Evolutionary conservation across 75 land plant species (phyloP), one percentile per base, ranked within the genome.

Genomic region (Gnetum montanum): DNA sequence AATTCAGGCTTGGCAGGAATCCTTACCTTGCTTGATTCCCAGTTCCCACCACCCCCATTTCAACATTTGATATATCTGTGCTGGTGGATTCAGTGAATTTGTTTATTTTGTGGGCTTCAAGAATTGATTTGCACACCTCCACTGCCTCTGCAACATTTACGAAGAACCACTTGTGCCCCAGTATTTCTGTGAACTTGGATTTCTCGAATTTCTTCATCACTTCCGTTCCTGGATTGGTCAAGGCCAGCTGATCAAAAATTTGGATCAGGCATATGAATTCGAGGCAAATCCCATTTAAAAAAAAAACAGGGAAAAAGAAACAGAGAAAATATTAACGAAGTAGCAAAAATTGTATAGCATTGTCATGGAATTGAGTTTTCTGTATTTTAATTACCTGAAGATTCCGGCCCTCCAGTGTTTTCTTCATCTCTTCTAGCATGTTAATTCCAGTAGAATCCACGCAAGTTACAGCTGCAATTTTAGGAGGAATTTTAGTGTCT

Each of bases 381-480:
- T 8, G 27, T 52, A 29, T 12, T 18, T 8, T 52, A 30, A 18
- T 23, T 75, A 86, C 98, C 85, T 85, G 85, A 46, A 89, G 69
- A 3, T 65, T 76, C 49, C 66, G 61, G 58, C 74, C 70, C 12
- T 80, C 78, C 10, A 77, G 8, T 37, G 34, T 69, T 65, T 66
- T 85, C 49, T 69, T 72, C 12, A 83, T 43, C 52, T 94, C 96
- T 38, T 82, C 82, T 3, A 94, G 66, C 72, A 81, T 75, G 73
- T 70, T 72, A 24, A 89, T 73, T 16, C 96, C 96, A 53, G 81
- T 85, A 2, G 90, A 82, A 54, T 94, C 98, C 51, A 94, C 80
- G 70, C 57, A 80, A 4, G 74, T 76, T 37, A 94, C 88, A 60
- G 96, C 98, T 90, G 77, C 48, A 48, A 62, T n/a, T n/a, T n/a